These are phyloP conservation scores for Penicillium longicatenatum DNA, from an alignment of 495 filamentous ascomycete species.

Conservation along the genomic window DNA sequence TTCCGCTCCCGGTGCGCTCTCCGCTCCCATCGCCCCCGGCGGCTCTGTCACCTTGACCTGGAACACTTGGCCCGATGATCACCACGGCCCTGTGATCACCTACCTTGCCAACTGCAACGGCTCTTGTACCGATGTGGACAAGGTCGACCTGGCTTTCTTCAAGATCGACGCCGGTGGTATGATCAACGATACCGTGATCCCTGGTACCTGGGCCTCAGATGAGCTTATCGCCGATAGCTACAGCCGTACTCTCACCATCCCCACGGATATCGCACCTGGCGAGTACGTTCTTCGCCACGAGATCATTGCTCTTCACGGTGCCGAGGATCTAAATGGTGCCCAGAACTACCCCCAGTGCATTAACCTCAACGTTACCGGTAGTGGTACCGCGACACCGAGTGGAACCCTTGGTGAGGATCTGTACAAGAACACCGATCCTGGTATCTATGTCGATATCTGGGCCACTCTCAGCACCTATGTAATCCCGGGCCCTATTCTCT, in stretches of 20 bases:
- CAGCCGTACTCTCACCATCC: slow-evolving; percentile 68
- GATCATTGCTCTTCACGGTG: slow-evolving; percentile 72
- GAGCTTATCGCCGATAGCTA: slow-evolving; percentile 63
- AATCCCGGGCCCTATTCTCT: slow-evolving; percentile 57
- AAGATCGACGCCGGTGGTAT: slow-evolving; percentile 72
- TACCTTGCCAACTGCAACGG: slow-evolving; percentile 74
- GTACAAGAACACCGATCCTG: slow-evolving; percentile 59
- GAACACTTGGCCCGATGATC: slow-evolving; percentile 66
- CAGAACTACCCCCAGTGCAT: slow-evolving; percentile 78
- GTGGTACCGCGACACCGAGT: slow-evolving; percentile 54
- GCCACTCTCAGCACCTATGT: slow-evolving; percentile 43
- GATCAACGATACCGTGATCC: slow-evolving; percentile 16
- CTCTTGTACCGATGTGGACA: slow-evolving; percentile 63
- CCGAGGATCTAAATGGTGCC: slow-evolving; percentile 56
- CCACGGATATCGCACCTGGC: slow-evolving; percentile 58
- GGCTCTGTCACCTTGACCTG: slow-evolving; percentile 59
- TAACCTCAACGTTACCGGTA: slow-evolving; percentile 68
- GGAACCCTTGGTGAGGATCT: slow-evolving; percentile 60
- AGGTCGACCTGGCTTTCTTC: slow-evolving; percentile 66
- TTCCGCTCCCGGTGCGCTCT: slow-evolving; percentile 51
- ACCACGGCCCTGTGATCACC: slow-evolving; percentile 71
- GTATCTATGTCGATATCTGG: slow-evolving; percentile 67
- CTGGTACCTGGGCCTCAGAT: slow-evolving; percentile 66
- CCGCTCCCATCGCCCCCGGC: slow-evolving; percentile 56
- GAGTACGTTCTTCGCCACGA: slow-evolving; percentile 80